A percentile compares a stretch with the other conserved stretches of the same genome.
Evolutionary conservation across 345 rosid genomes (phyloP).

Genomic region (Melastoma malabathricum): DNA sequence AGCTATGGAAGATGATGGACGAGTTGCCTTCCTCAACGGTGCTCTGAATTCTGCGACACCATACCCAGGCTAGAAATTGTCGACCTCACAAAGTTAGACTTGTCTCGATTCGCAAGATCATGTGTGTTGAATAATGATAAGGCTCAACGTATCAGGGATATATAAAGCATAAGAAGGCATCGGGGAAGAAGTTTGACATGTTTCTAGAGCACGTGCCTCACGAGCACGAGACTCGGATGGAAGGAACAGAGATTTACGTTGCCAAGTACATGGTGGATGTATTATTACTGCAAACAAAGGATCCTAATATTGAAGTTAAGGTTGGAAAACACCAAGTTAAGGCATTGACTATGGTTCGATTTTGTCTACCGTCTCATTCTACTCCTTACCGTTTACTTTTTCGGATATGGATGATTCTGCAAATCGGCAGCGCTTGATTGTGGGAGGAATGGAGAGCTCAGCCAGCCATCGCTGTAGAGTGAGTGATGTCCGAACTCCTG

Average conservation of each 20-base stretch:
- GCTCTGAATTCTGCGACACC: slow-evolving; percentile 11
- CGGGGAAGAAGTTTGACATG: slow-evolving; percentile 10
- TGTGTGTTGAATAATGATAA: too few species aligned
- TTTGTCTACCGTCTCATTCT: slow-evolving; percentile 6
- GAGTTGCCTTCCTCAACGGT: slow-evolving; percentile 20
- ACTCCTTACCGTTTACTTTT: slow-evolving; percentile 8
- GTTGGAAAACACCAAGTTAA: slow-evolving; percentile 4
- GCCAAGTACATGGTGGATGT: slow-evolving; percentile 7
- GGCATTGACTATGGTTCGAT: slow-evolving; percentile 5
- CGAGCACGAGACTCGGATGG: neutral
- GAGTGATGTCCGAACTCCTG: slow-evolving; percentile 20
- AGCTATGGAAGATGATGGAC: slow-evolving; percentile 40
- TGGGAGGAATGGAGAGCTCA: slow-evolving; percentile 16
- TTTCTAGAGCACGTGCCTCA: slow-evolving; percentile 7
- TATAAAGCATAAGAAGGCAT: slow-evolving; percentile 14
- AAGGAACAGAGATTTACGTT: neutral
- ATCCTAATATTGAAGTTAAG: slow-evolving; percentile 5
- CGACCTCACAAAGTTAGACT: slow-evolving; percentile 1
- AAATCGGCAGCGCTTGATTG: slow-evolving; percentile 13
- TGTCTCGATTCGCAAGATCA: too few species aligned
- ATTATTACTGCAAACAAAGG: neutral
- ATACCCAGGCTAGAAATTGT: slow-evolving; percentile 10
- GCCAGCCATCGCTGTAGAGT: slow-evolving; percentile 14
- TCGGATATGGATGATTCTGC: too few species aligned
- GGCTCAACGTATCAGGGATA: slow-evolving; percentile 2